phyloP scores from a whole-genome alignment of 176 grass and related monocot species.

The Zoysia japonica region DNA sequence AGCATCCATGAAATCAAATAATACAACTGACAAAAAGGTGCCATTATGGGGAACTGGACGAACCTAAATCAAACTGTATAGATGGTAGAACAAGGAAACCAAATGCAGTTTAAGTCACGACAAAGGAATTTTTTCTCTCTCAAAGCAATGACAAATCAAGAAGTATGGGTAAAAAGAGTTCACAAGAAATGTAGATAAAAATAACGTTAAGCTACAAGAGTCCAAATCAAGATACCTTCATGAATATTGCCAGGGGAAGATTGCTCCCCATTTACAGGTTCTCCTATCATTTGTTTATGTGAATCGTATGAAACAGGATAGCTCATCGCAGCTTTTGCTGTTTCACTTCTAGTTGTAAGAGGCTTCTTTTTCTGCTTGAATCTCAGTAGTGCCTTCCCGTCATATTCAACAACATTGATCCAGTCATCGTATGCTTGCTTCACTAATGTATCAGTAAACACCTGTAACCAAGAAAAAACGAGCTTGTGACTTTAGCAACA shows the following conservation, averaged over 20 bases:
- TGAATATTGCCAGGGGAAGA: constrained; percentile 26
- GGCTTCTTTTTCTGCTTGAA: constrained; percentile 82
- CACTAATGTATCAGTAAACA: constrained; percentile 65
- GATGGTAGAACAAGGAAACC: constrained; percentile 9
- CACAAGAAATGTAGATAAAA: constrained; percentile 16
- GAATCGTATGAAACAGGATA: constrained; percentile 42
- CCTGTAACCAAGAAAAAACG: constrained; percentile 44
- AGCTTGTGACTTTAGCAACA: constrained; percentile 3
- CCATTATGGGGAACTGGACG: not conserved
- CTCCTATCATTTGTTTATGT: constrained; percentile 48
- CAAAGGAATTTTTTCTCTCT: not conserved
- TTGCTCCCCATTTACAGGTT: constrained; percentile 38
- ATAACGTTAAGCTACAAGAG: constrained; percentile 8
- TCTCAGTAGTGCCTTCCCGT: constrained; percentile 66
- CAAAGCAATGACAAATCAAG: not conserved
- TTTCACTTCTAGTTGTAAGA: constrained; percentile 56
- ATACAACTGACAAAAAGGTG: not conserved
- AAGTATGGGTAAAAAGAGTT: constrained; percentile 3
- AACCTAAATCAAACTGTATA: not conserved
- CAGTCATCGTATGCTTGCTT: constrained; percentile 86
- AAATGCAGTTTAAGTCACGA: not conserved
- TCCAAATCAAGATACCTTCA: constrained; percentile 49
- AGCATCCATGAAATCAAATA: not conserved
- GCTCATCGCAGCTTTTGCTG: constrained; percentile 35
- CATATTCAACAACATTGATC: constrained; percentile 81